Base-by-base conservation (phyloP, 352 stramenopile genomes). In the Phytophthora meadii region DNA sequence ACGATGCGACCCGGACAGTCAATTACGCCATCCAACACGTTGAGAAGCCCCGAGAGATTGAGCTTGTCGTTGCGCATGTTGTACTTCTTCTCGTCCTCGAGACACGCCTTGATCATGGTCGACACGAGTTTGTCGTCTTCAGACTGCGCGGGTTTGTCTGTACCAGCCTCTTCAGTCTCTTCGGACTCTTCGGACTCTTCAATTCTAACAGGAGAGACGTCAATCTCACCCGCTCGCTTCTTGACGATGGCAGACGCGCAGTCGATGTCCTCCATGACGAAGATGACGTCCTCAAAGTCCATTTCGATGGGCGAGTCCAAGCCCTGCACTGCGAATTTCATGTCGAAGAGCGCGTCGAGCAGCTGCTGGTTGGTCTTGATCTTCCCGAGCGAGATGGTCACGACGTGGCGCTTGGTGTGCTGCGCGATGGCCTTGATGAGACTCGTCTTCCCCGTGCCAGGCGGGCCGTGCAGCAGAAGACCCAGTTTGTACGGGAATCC, bases 231-330 rank as follows among this genome's bases (percentile, higher is more conserved):
- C 84, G 70, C 45, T 15, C 80, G 80, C 9, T 69, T 55, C 34
- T 82, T 79, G 0, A 96, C 90, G n/a, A 96, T 81, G 5, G 82
- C 84, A 2, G 84, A 88, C 10, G 87, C 83, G 34, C 85, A 92
- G 70, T 97, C 90, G 46, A 96, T 87, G 75, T 96, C 88, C 61
- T 97, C 88, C 81, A 97, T 94, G 17, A 97, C 90, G 61, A 93
- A 97, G 12, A 97, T 86, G n/a, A 95, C 74, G 59, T 97, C 84
- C 28, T 93, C 82, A 60, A 95, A 93, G 12, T 39, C 62, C 50
- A 96, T 81, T 37, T 79, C 76, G 1, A 94, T 68, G 0, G 86
- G 84, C 34, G 84, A 77, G 25, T 94, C 84, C 36, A 90, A 56
- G 0, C 77, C 86, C 0, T 82, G 55, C 2, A 95, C 82, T 0